phyloP scores from a whole-genome alignment of 2,329 filamentous ascomycete species.

The Dothistroma pini region DNA sequence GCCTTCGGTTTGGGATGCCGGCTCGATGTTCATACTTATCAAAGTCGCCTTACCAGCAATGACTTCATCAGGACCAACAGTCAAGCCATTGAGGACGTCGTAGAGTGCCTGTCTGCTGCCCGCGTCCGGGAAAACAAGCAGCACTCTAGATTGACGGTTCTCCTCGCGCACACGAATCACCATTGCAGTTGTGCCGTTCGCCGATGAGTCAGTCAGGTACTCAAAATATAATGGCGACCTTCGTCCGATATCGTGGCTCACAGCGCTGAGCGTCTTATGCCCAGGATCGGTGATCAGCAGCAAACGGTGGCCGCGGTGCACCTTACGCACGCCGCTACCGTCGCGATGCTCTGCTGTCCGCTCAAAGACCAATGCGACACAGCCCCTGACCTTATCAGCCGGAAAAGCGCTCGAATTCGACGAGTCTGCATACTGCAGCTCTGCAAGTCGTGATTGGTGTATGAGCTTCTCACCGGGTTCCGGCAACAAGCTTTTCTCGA shows the following conservation, averaged over 20 bases:
- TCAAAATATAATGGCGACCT: slow-evolving; percentile 71
- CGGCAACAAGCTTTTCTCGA: slow-evolving; percentile 67
- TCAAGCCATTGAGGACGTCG: slow-evolving; percentile 67
- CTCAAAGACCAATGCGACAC: slow-evolving; percentile 73
- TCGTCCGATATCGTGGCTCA: slow-evolving; percentile 66
- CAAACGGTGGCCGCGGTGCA: slow-evolving; percentile 76
- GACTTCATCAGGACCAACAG: slow-evolving; percentile 63
- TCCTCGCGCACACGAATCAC: slow-evolving; percentile 67
- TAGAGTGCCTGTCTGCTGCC: slow-evolving; percentile 69
- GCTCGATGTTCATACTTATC: slow-evolving; percentile 62
- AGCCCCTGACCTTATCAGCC: slow-evolving; percentile 66
- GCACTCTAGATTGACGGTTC: slow-evolving; percentile 64
- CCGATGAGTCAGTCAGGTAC: slow-evolving; percentile 54
- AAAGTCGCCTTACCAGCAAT: slow-evolving; percentile 68
- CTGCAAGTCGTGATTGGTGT: slow-evolving; percentile 65
- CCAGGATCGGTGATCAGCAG: slow-evolving; percentile 72
- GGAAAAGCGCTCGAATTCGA: slow-evolving; percentile 70
- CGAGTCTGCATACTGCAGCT: slow-evolving; percentile 78
- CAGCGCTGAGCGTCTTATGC: slow-evolving; percentile 71
- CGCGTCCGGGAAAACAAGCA: slow-evolving; percentile 72
- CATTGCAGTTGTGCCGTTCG: slow-evolving; percentile 67
- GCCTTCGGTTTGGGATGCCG: slow-evolving; percentile 47
- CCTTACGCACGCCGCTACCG: slow-evolving; percentile 66
- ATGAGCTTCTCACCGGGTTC: slow-evolving; percentile 66
- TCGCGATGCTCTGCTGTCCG: slow-evolving; percentile 64